Conservation (phyloP, 306 rosid species). For the Neltuma alba region DNA sequence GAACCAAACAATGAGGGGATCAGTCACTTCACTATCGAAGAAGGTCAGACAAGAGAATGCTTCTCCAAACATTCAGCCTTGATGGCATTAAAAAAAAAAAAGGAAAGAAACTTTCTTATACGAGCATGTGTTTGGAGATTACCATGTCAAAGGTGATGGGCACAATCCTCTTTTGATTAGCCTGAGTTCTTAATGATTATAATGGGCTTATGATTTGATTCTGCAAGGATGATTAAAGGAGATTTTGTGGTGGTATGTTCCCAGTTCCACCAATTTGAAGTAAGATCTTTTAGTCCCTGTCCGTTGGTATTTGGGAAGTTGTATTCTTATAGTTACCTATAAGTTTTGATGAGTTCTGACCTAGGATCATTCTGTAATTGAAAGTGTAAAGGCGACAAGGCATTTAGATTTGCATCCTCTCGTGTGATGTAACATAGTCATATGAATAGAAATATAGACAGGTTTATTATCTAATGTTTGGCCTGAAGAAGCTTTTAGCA, state of each 20-base stretch:
- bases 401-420: background rate
- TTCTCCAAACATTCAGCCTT: conserved; percentile 57
- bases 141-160: background rate
- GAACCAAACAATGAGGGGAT: conserved; percentile 35
- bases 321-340: background rate
- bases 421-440: background rate
- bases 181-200: conserved; percentile 32
- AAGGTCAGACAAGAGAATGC: conserved; percentile 58
- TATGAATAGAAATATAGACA: background rate
- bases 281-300: conserved; percentile 25
- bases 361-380: background rate
- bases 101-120: background rate
- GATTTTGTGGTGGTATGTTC: conserved; percentile 18
- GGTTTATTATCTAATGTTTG: background rate
- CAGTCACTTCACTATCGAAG: conserved; percentile 47
- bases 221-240: background rate
- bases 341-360: background rate
- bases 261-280: conserved; percentile 33
- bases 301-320: background rate
- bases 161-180: conserved; percentile 1
- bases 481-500: background rate
- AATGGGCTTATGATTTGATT: conserved; percentile 4
- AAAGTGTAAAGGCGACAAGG: background rate
- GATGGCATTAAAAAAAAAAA: background rate
- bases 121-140: conserved; percentile 1